Conservation (phyloP, 306 rosid species). For the Bauhinia variegata region DNA sequence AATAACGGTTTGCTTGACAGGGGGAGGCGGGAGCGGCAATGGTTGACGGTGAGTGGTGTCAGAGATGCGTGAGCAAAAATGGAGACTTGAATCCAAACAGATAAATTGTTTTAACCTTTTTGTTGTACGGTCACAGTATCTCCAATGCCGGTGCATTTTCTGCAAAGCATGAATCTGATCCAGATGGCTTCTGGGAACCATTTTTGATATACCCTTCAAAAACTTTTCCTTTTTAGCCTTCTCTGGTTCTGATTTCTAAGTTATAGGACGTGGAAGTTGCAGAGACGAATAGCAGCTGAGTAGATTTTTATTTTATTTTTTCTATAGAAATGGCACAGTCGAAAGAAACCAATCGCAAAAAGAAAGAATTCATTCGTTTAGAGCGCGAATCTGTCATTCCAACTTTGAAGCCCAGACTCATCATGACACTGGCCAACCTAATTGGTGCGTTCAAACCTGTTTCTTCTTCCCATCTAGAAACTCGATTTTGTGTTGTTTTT, state of each 20-base stretch:
- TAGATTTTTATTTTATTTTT: too few species aligned
- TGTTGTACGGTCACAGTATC: not conserved
- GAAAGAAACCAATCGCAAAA: slow-evolving; percentile 28
- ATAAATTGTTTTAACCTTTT: not conserved
- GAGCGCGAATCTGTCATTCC: slow-evolving; percentile 94
- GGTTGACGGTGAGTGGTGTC: slow-evolving; percentile 20
- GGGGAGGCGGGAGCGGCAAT: slow-evolving; percentile 9
- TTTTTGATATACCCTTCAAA: slow-evolving; percentile 4
- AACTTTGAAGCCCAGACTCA: slow-evolving; percentile 76
- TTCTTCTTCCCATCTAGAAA: not conserved
- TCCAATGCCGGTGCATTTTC: slow-evolving; percentile 18
- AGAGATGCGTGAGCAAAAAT: not conserved
- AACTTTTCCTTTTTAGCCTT: slow-evolving; percentile 2
- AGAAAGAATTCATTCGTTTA: slow-evolving; percentile 69
- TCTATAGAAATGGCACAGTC: slow-evolving; percentile 34
- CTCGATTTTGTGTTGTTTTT: slow-evolving; percentile 1
- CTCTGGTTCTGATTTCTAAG: slow-evolving; percentile 21
- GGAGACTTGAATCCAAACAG: not conserved
- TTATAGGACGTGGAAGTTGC: not conserved
- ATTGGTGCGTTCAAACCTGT: slow-evolving; percentile 52
- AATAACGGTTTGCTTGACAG: slow-evolving; percentile 20
- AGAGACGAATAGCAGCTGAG: slow-evolving; percentile 20
- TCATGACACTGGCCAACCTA: slow-evolving; percentile 84
- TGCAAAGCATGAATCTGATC: slow-evolving; percentile 41
- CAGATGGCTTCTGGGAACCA: slow-evolving; percentile 31